These are phyloP conservation scores for Venturia pyrina DNA, from an alignment of 2,329 filamentous ascomycete species.

Conservation along the genomic window DNA sequence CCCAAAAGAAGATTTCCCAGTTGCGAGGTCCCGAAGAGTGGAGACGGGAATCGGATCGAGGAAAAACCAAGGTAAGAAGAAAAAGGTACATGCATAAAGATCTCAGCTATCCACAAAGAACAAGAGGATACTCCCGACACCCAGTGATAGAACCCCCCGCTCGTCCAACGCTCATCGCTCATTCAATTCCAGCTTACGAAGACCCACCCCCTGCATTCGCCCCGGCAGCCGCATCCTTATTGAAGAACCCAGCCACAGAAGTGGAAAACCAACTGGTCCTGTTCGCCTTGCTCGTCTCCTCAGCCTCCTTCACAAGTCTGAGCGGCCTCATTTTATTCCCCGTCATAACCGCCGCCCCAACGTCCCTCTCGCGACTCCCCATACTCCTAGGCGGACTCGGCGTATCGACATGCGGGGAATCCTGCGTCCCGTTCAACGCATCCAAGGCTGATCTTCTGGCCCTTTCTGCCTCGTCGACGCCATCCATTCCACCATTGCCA, in stretches of 20 bases:
- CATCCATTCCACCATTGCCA: background rate
- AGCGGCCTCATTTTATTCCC: slow-evolving; percentile 71
- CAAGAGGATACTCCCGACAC: background rate
- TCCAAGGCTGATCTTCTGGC: slow-evolving; percentile 11
- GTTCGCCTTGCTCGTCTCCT: slow-evolving; percentile 31
- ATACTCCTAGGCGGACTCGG: slow-evolving; percentile 48
- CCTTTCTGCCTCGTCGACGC: slow-evolving; percentile 1
- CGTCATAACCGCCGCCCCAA: slow-evolving; percentile 29
- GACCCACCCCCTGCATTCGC: background rate
- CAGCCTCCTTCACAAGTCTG: slow-evolving; percentile 68
- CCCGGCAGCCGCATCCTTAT: slow-evolving; percentile 20
- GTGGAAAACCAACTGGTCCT: slow-evolving; percentile 33
- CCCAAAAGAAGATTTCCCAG: background rate
- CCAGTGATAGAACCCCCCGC: too few species aligned
- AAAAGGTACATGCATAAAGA: background rate
- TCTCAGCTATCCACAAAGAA: background rate
- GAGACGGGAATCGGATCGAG: background rate
- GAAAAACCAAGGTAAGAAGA: background rate
- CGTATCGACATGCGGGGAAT: slow-evolving; percentile 22
- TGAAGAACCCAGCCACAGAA: slow-evolving; percentile 30
- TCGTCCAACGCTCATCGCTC: background rate
- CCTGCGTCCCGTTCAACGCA: slow-evolving; percentile 11
- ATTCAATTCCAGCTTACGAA: background rate
- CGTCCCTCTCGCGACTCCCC: slow-evolving; percentile 23
- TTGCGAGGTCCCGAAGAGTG: background rate